Percentiles rank a stretch among this genome's conserved stretches.
These are phyloP conservation scores for Daphne laureola DNA, from an alignment of 441 rosid genomes.

Conservation along the genomic window DNA sequence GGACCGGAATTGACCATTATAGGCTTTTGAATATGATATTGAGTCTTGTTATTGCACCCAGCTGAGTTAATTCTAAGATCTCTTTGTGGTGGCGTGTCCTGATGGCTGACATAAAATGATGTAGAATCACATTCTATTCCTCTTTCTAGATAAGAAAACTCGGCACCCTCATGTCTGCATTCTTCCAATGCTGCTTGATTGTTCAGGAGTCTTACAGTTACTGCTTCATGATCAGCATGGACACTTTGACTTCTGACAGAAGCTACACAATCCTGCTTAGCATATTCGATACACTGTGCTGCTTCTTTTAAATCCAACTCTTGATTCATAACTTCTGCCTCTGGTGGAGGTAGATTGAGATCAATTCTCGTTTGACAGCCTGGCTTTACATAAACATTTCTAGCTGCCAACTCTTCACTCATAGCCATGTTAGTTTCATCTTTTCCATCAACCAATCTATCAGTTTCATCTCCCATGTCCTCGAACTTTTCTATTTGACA, in stretches of 20 bases:
- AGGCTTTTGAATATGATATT: neutral
- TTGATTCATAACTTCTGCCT: slow-evolving; percentile 8
- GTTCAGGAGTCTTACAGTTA: slow-evolving; percentile 14
- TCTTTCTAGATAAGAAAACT: neutral
- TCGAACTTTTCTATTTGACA: slow-evolving; percentile 8
- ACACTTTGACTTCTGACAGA: slow-evolving; percentile 10
- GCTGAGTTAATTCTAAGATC: slow-evolving; percentile 22
- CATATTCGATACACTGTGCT: slow-evolving; percentile 14
- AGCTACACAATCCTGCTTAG: slow-evolving; percentile 9
- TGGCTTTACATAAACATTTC: slow-evolving; percentile 18
- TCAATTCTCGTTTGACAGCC: slow-evolving; percentile 11
- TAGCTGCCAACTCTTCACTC: slow-evolving; percentile 12
- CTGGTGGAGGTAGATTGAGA: too few species aligned
- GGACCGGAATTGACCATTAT: too few species aligned
- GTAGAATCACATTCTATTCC: neutral
- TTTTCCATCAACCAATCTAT: slow-evolving; percentile 3
- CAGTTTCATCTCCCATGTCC: slow-evolving; percentile 15
- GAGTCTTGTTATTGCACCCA: slow-evolving; percentile 22
- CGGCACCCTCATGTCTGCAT: slow-evolving; percentile 13
- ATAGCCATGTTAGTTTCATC: neutral
- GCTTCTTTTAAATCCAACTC: slow-evolving; percentile 16
- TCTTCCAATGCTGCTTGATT: slow-evolving; percentile 9
- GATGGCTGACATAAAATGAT: slow-evolving; percentile 9
- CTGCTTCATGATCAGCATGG: slow-evolving; percentile 9
- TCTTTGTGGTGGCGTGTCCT: slow-evolving; percentile 21